Conservation (phyloP, 164 flowering plant genomes). For the Nymphaea colorata region DNA sequence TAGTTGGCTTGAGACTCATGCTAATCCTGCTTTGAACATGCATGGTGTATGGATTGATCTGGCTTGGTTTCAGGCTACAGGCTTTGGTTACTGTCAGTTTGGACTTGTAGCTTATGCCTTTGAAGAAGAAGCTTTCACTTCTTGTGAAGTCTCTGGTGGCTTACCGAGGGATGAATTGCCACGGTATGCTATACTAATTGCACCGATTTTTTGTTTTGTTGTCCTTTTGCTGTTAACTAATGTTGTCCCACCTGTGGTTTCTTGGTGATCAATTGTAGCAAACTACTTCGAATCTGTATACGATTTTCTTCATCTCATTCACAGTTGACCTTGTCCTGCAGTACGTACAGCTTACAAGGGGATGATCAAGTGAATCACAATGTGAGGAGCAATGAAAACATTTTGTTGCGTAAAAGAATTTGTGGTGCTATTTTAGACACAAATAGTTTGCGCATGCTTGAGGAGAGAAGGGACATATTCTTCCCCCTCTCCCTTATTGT, state of each 20-base stretch:
- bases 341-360: slow-evolving; percentile 17
- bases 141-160: slow-evolving; percentile 21
- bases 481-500: slow-evolving; percentile 60
- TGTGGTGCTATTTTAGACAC: slow-evolving; percentile 50
- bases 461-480: slow-evolving; percentile 65
- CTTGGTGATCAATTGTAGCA: not conserved
- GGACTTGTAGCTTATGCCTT: slow-evolving; percentile 52
- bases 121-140: slow-evolving; percentile 26
- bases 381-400: slow-evolving; percentile 25
- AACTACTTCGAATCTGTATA: not conserved
- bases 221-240: not conserved
- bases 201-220: slow-evolving; percentile 1
- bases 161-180: slow-evolving; percentile 6
- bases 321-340: slow-evolving; percentile 10
- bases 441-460: slow-evolving; percentile 42
- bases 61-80: slow-evolving; percentile 69
- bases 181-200: not conserved
- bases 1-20: slow-evolving; percentile 80
- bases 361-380: slow-evolving; percentile 15
- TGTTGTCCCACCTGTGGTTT: not conserved
- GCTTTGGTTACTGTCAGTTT: slow-evolving; percentile 64
- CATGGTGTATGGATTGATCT: slow-evolving; percentile 63
- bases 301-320: not conserved
- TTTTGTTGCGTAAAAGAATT: slow-evolving; percentile 22
- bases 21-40: slow-evolving; percentile 52